These are phyloP conservation scores for Alternaria ventricosa DNA, from an alignment of 2,329 filamentous ascomycete species.

Conservation along the genomic window DNA sequence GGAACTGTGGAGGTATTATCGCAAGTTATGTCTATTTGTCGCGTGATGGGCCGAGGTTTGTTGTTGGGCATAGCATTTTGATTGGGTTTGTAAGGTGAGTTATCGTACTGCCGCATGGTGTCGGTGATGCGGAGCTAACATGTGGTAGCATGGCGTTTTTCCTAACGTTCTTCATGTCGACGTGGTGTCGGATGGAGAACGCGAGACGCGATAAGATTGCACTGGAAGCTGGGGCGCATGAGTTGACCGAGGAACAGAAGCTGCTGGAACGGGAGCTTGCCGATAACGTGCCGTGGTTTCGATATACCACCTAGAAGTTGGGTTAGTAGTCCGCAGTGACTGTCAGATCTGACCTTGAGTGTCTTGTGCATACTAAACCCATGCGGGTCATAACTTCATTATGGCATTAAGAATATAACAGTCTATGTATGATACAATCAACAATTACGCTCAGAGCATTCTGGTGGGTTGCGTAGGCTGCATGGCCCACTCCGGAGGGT, in stretches of 20 bases:
- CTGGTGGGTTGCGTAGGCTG: slow-evolving; percentile 29
- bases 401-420: slow-evolving; percentile 19
- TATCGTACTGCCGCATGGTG: neutral
- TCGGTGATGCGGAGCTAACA: slow-evolving; percentile 3
- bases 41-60: slow-evolving; percentile 53
- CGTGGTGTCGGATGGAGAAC: slow-evolving; percentile 65
- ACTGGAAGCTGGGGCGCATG: slow-evolving; percentile 47
- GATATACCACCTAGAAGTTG: slow-evolving; percentile 35
- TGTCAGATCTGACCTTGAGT: neutral
- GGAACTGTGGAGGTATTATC: slow-evolving; percentile 76
- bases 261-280: slow-evolving; percentile 60
- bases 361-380: neutral
- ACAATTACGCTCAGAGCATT: slow-evolving; percentile 17
- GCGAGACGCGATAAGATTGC: slow-evolving; percentile 56
- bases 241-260: slow-evolving; percentile 63
- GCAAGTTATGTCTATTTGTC: slow-evolving; percentile 58
- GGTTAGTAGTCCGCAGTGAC: neutral
- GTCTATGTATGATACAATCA: neutral
- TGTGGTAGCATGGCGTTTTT: slow-evolving; percentile 54
- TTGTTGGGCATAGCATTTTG: slow-evolving; percentile 55
- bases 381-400: slow-evolving; percentile 19
- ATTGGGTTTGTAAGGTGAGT: slow-evolving; percentile 52
- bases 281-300: slow-evolving; percentile 60
- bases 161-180: slow-evolving; percentile 63
- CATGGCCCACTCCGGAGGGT: slow-evolving; percentile 12